Evolutionary conservation across 768 basidiomycete genomes (phyloP), one percentile per base, ranked within the genome.

Genomic region (Infundibulicybe gibba): DNA sequence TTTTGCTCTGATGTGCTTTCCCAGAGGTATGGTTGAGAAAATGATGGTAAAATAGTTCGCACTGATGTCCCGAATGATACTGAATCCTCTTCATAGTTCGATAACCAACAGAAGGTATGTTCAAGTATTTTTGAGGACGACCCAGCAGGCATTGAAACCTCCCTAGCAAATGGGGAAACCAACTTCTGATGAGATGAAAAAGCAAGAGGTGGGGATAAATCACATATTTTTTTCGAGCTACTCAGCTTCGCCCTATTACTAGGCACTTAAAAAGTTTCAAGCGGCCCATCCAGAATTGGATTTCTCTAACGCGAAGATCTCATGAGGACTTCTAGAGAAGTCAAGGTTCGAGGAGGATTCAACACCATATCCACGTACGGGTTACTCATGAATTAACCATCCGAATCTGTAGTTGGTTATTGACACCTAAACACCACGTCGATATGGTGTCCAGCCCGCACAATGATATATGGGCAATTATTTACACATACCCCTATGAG

Each of bases 11-110:
- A 44, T 48, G 43, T 53, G 45, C 33, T 33, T 41, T 54, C 32
- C 2, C 58, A 90, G 97, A 54, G 93, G 90, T 2, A 89, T 99
- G 90, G 97, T 99, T 3, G 97, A 99, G 68, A 99, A 99, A 75
- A 99, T 99, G 97, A 98, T 99, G 95, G 95, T 95, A 69, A 56
- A 25, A 25, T 25, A 25, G 87, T 44, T 20, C 30, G 41, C 13
- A 46, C 21, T 40, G 20, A 40, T 25, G 17, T 40, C 33, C 42
- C 34, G 15, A 39, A 16, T 44, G 33, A 8, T 43, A 40, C 39
- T 41, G 47, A 32, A 42, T 49, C 6, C 40, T 25, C 19, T 39
- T 13, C 42, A 2, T 53, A 87, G 86, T 89, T 86, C 52, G 87
- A 89, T 58, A 87, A 87, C 52, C 85, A 87, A 60, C 85, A 85